phyloP scores from a whole-genome alignment of 495 filamentous ascomycete species.

The Penicillium fimorum region DNA sequence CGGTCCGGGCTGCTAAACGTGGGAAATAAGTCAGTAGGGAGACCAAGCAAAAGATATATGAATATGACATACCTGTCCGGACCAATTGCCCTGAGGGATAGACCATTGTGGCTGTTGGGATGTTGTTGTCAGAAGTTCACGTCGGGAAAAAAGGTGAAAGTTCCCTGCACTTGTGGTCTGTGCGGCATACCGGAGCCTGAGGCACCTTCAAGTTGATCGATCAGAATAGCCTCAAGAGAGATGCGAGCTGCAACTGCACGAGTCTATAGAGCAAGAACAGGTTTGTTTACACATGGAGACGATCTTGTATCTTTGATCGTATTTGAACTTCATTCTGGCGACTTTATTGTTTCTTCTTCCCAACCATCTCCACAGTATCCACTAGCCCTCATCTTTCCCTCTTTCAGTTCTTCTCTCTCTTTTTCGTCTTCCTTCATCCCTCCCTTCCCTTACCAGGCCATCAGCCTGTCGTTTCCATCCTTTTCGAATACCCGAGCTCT shows the following conservation, averaged over 20 bases:
- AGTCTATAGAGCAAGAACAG: neutral
- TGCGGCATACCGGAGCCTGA: slow-evolving; percentile 24
- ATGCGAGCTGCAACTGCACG: slow-evolving; percentile 4
- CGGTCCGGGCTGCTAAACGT: slow-evolving; percentile 34
- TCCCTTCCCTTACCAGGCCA: slow-evolving; percentile 22
- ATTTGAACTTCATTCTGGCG: slow-evolving; percentile 1
- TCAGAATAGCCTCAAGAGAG: slow-evolving; percentile 11
- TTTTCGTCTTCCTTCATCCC: slow-evolving; percentile 22
- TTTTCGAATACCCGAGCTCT: neutral
- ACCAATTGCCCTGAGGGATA: slow-evolving; percentile 42
- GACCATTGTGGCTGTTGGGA: slow-evolving; percentile 42
- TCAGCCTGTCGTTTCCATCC: slow-evolving; percentile 23
- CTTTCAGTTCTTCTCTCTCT: slow-evolving; percentile 25
- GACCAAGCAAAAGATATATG: neutral
- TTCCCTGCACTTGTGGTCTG: slow-evolving; percentile 26
- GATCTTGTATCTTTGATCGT: neutral
- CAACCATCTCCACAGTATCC: slow-evolving; percentile 38
- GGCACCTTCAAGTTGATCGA: slow-evolving; percentile 17
- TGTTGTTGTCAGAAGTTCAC: slow-evolving; percentile 17
- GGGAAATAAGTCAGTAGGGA: slow-evolving; percentile 1
- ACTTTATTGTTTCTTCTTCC: slow-evolving; percentile 11
- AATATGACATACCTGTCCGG: slow-evolving; percentile 35
- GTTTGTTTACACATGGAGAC: neutral
- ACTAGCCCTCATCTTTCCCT: slow-evolving; percentile 35
- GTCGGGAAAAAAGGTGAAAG: slow-evolving; percentile 36